These are phyloP conservation scores for Termitomyces sp. DNA, from an alignment of 768 basidiomycete genomes.

Conservation along the genomic window DNA sequence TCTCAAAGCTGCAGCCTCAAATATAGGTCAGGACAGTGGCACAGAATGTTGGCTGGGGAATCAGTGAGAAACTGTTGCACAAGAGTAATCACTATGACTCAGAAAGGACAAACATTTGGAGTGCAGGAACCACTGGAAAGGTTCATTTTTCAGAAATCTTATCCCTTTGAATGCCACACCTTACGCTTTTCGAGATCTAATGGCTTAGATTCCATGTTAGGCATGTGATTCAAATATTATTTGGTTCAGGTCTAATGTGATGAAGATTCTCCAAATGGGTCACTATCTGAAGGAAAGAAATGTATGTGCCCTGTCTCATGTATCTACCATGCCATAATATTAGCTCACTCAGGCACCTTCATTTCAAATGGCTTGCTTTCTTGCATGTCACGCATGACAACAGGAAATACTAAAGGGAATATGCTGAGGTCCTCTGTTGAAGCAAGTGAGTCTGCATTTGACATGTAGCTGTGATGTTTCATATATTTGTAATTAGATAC, in stretches of 20 bases:
- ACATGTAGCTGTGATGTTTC: background rate
- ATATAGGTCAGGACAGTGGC: constrained; percentile 63
- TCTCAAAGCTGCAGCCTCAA: constrained; percentile 70
- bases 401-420: background rate
- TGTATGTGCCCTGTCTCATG: background rate
- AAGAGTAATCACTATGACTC: constrained; percentile 47
- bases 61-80: too few relatives aligned
- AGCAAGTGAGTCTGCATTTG: background rate
- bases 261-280: background rate
- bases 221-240: background rate
- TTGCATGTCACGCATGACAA: background rate
- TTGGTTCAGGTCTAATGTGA: background rate
- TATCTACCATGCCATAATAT: background rate
- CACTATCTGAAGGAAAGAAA: background rate
- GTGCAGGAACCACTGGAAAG: constrained; percentile 60
- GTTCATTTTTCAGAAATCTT: constrained; percentile 37
- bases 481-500: background rate
- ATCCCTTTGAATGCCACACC: background rate
- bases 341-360: background rate
- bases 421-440: background rate
- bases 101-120: constrained; percentile 76
- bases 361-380: constrained; percentile 21
- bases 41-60: constrained; percentile 69
- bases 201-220: background rate
- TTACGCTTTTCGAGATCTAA: constrained; percentile 29